Conservation (phyloP, 2,329 filamentous ascomycete species). For the Aspergillus floridensis region DNA sequence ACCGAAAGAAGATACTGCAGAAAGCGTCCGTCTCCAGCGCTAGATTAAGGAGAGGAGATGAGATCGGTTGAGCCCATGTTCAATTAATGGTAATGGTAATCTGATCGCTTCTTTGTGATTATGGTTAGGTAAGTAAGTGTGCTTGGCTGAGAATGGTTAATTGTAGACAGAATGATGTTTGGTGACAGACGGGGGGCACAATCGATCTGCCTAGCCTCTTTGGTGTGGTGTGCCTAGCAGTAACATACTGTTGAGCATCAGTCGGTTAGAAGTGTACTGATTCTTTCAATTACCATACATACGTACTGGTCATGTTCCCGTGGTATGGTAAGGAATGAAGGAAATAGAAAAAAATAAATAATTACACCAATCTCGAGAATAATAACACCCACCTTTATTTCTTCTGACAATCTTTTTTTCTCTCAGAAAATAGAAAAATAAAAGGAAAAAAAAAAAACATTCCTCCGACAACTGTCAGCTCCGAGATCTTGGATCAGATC, state of each 20-base stretch:
- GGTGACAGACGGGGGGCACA: not conserved
- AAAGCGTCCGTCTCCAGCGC: not conserved
- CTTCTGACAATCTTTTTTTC: slow-evolving; percentile 13
- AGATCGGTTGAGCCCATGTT: slow-evolving; percentile 3
- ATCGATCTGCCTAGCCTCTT: not conserved
- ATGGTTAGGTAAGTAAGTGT: not conserved
- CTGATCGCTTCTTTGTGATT: not conserved
- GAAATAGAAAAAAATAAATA: slow-evolving; percentile 4
- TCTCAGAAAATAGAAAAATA: not conserved
- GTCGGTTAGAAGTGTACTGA: not conserved
- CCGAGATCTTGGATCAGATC: slow-evolving; percentile 42
- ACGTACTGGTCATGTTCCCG: slow-evolving; percentile 6
- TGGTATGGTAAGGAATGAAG: not conserved
- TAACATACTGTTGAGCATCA: not conserved
- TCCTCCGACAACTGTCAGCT: slow-evolving; percentile 36
- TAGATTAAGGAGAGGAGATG: not conserved
- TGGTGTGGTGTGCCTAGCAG: not conserved
- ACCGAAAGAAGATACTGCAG: slow-evolving; percentile 21
- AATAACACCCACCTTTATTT: slow-evolving; percentile 6
- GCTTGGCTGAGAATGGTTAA: no score
- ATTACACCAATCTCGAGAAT: not conserved
- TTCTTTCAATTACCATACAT: slow-evolving; percentile 1
- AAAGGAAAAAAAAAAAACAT: slow-evolving; percentile 12
- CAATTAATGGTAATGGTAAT: not conserved
- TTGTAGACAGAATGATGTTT: no score